Percentiles rank a stretch among this genome's conserved stretches.
Conservation (phyloP, 352 stramenopile species). For the Phytophthora pinifolia region DNA sequence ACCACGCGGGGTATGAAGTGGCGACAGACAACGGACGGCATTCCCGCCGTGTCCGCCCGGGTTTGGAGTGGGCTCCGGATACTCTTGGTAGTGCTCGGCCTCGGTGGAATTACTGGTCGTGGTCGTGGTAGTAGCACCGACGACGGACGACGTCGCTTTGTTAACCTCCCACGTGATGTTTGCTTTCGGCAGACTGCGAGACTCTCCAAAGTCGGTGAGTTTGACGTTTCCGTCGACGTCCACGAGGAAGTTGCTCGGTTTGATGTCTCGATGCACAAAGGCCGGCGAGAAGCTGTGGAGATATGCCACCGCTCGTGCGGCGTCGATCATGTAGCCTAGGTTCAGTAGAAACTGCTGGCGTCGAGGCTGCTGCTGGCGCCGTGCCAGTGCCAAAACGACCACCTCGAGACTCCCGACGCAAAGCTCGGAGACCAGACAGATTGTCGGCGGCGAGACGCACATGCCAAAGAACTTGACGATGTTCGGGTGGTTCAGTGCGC, state of each 20-base stretch:
- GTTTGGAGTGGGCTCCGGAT: slow-evolving; percentile 23
- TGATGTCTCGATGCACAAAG: slow-evolving; percentile 62
- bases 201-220: slow-evolving; percentile 56
- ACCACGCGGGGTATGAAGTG: slow-evolving; percentile 5
- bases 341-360: slow-evolving; percentile 57
- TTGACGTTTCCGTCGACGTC: slow-evolving; percentile 45
- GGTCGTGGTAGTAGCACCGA: slow-evolving; percentile 10
- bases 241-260: slow-evolving; percentile 57
- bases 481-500: slow-evolving; percentile 53
- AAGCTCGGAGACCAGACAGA: slow-evolving; percentile 61
- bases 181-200: slow-evolving; percentile 38
- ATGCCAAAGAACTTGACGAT: slow-evolving; percentile 62
- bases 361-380: slow-evolving; percentile 21
- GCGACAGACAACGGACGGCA: slow-evolving; percentile 15
- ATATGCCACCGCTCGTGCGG: slow-evolving; percentile 53
- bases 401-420: slow-evolving; percentile 54
- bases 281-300: slow-evolving; percentile 59
- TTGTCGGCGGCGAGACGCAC: slow-evolving; percentile 60
- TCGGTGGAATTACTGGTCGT: slow-evolving; percentile 27
- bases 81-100: slow-evolving; percentile 35
- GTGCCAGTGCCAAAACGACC: slow-evolving; percentile 25
- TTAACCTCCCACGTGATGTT: slow-evolving; percentile 40
- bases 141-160: slow-evolving; percentile 6
- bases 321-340: slow-evolving; percentile 63
- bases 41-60: background rate